These are phyloP conservation scores for Magnusiomyces starmeri DNA, from an alignment of 1,139 yeast species.

Conservation along the genomic window DNA sequence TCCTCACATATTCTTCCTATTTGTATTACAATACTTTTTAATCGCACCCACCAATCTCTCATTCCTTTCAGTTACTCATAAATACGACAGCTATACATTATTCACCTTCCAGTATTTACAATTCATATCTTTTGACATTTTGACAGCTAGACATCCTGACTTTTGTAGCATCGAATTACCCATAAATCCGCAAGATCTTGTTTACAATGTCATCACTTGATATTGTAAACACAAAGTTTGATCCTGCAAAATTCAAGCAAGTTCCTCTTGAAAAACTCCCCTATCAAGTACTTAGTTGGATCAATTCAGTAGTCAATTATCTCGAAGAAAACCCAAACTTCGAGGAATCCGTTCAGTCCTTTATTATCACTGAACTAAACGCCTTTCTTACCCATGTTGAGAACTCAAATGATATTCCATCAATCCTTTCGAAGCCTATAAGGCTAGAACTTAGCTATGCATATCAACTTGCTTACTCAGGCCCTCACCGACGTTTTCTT, in stretches of 20 bases:
- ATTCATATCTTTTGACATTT: too few relatives aligned
- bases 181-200: too few relatives aligned
- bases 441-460: constrained; percentile 21
- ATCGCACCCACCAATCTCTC: too few relatives aligned
- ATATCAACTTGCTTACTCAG: constrained; percentile 20
- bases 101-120: too few relatives aligned
- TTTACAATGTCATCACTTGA: constrained; percentile 1
- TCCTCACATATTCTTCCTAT: too few relatives aligned
- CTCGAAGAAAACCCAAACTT: constrained; percentile 11
- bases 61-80: too few relatives aligned
- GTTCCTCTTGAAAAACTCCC: constrained; percentile 24
- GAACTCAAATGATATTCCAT: constrained; percentile 20
- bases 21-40: too few relatives aligned
- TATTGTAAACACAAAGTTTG: constrained; percentile 17
- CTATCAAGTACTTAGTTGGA: constrained; percentile 21
- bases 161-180: too few relatives aligned
- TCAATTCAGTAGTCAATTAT: constrained; percentile 19
- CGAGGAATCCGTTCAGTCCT: constrained; percentile 21
- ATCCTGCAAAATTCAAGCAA: constrained; percentile 20
- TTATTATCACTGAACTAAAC: constrained; percentile 21
- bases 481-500: constrained; percentile 23
- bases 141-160: too few relatives aligned
- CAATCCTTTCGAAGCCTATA: constrained; percentile 22
- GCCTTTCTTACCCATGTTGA: constrained; percentile 20
- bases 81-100: too few relatives aligned